Evolutionary conservation across 768 basidiomycete species (phyloP), one percentile per base, ranked within the genome.

Genomic region (Podaxis sp.): DNA sequence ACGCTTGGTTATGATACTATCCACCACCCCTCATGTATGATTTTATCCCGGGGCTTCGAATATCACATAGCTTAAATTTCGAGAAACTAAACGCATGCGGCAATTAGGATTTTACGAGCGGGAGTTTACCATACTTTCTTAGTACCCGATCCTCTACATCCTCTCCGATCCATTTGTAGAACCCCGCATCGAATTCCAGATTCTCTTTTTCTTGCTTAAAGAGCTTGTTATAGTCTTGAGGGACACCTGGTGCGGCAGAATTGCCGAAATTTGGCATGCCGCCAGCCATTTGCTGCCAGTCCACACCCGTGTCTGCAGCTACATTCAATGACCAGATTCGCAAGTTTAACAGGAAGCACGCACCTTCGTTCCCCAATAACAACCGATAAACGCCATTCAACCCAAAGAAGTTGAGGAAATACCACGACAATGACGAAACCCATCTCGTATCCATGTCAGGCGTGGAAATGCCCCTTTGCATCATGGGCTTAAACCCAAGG

Each of bases 351-450:
- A 48, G 13, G 2, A 60, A 64, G 58, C 51, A 77, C 88, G 69
- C 66, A 96, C 96, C 84, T 70, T 96, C 94, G 44, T 84, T 84
- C 8, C 95, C 96, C 64, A 99, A 87, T 63, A 99, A 85, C 64
- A 99, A 87, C 54, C 90, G 91, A 79, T 99, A 99, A 17, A 99
- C 76, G 17, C 95, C 96, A 71, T 98, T 98, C 65, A 99, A 77
- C 58, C 96, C 96, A 75, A 99, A 99, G 77, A 98, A 93, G 80
- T 98, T 99, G 70, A 99, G 87, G 77, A 99, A 99, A 77, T 99
- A 99, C 97, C 97, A 99, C 17, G 94, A 96, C 59, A 99, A 81
- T 11, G 97, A 97, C 22, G 97, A 99, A 36, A 99, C 97, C 96
- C 97, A 99, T 76, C 93, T 86, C 11, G 98, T 97, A 74, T 99